Evolutionary conservation across 257 asterid genomes (phyloP), one percentile per base, ranked within the genome.

Genomic region (Solanum megistacrolobum): DNA sequence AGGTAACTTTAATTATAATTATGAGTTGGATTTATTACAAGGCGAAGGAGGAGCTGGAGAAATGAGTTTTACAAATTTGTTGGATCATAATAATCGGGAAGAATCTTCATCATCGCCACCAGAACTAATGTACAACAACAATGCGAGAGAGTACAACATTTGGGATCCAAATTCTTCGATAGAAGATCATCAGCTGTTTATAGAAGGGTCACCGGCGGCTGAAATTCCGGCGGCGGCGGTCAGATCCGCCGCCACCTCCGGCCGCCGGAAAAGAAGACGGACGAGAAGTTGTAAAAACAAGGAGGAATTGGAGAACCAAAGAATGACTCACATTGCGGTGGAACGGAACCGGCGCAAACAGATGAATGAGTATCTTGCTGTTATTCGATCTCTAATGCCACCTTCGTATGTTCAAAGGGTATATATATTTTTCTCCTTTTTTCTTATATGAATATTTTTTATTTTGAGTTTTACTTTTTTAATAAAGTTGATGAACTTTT

Each of bases 301-400:
- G 29, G 92, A 92, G 46, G 94, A 92, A 65, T 86, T 92, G 83
- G 94, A 92, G 89, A 92, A 88, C 25, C 94, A 92, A 21, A 90
- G 94, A 83, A 92, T 92, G 92, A 92, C 92, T 55, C 94, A 92
- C 91, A 90, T 92, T 89, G 90, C 94, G 29, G 94, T 92, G 46
- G 94, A 92, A 60, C 87, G 93, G 3, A 92, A 92, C 34, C 85
- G 93, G 8, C 84, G 93, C 10, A 90, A 90, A 35, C 93, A 92
- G 46, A 92, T 92, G 94, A 92, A 92, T 83, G 92, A 92, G 73
- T 92, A 92, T 35, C 94, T 92, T 81, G 89, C 92, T 7, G 89
- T 90, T 27, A 92, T 92, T 75, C 90, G 92, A 73, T 88, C 92
- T n/a, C 31, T 92, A 87, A 90, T 92, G 93, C 94, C 94, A 27